Conservation (phyloP, 164 flowering plant genomes). For the Tetrastigma voinierianum region DNA sequence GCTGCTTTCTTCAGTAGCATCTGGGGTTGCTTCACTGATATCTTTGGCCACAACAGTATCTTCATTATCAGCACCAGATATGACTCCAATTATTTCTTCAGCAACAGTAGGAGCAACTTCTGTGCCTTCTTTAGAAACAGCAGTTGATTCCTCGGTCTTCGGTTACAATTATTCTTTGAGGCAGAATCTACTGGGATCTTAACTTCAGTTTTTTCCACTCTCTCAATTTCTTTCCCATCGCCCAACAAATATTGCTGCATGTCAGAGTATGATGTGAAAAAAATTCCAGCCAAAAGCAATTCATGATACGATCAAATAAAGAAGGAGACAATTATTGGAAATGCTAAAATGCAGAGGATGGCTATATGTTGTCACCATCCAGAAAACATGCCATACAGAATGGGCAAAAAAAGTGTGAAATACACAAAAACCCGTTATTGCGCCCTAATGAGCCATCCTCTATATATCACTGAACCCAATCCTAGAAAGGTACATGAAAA, state of each 20-base stretch:
- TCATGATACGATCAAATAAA: too few species aligned
- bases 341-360: too few species aligned
- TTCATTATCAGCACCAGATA: slow-evolving; percentile 18
- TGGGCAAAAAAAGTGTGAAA: too few species aligned
- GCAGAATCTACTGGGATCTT: slow-evolving; percentile 17
- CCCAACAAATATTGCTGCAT: slow-evolving; percentile 44
- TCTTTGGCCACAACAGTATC: slow-evolving; percentile 24
- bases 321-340: too few species aligned
- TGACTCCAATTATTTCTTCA: slow-evolving; percentile 25
- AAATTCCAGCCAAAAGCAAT: too few species aligned
- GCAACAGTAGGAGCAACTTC: slow-evolving; percentile 16
- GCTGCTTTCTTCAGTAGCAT: slow-evolving; percentile 30
- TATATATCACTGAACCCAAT: too few species aligned
- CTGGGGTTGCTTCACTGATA: slow-evolving; percentile 19
- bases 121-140: slow-evolving; percentile 12
- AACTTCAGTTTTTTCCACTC: slow-evolving; percentile 38
- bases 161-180: slow-evolving; percentile 28
- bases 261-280: background rate
- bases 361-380: too few species aligned
- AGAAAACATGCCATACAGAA: too few species aligned
- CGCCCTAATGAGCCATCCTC: too few species aligned
- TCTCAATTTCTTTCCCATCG: slow-evolving; percentile 29
- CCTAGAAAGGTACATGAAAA: too few species aligned
- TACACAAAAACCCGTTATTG: too few species aligned
- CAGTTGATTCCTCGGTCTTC: slow-evolving; percentile 29